phyloP scores from a whole-genome alignment of 495 filamentous ascomycete genomes.

The Entonaema liquescens region DNA sequence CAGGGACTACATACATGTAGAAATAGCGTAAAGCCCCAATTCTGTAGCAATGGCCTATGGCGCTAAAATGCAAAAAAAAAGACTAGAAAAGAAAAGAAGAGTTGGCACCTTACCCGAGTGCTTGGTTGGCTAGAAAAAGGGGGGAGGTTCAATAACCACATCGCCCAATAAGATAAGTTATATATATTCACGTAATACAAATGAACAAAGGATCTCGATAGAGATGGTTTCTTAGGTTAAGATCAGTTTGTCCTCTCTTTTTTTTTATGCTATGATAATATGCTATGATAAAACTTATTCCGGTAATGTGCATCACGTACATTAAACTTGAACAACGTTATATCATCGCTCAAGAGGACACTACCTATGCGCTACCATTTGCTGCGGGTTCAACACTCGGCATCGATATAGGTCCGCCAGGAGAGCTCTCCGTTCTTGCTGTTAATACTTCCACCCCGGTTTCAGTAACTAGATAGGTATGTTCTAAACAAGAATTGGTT shows the following conservation, averaged over 20 bases:
- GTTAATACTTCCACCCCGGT: conserved; percentile 94
- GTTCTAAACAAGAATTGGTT: conserved; percentile 63
- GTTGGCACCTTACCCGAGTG: background rate
- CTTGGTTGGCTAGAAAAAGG: background rate
- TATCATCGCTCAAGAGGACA: conserved; percentile 1
- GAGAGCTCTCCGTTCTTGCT: conserved; percentile 79
- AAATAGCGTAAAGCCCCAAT: background rate
- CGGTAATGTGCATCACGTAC: background rate
- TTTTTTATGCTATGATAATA: background rate
- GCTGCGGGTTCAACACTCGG: conserved; percentile 48
- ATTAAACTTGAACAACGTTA: background rate
- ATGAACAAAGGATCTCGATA: background rate
- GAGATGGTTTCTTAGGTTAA: background rate
- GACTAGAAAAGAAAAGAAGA: background rate
- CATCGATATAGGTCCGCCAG: conserved; percentile 83
- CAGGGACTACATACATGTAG: background rate
- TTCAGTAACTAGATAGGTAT: conserved; percentile 93
- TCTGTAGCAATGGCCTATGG: background rate
- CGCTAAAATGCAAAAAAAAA: background rate
- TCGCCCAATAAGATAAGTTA: background rate
- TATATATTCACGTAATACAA: background rate
- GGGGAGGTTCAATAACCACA: background rate
- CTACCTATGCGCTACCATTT: conserved; percentile 25
- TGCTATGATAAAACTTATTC: background rate
- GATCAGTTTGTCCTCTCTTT: background rate